Evolutionary conservation across 441 rosid genomes (phyloP).

Genomic region (Manihot esculenta): DNA sequence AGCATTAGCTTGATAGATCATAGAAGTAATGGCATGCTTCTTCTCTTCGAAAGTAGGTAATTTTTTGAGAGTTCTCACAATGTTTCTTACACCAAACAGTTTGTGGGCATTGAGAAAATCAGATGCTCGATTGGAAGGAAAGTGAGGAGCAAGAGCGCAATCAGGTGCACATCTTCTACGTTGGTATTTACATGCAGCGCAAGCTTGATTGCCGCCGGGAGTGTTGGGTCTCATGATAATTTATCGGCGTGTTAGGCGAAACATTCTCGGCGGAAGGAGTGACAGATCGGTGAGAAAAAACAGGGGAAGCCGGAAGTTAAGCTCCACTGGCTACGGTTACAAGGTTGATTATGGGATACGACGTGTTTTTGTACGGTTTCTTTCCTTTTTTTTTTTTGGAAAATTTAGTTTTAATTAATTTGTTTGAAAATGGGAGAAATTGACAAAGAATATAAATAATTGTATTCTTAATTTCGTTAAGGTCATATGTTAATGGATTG

Average conservation of each 20-base stretch:
- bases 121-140: slow-evolving; percentile 57
- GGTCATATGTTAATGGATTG: no score
- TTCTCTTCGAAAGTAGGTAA: slow-evolving; percentile 39
- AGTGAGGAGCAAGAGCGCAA: slow-evolving; percentile 78
- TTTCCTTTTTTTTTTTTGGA: no score
- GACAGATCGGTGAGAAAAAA: no score
- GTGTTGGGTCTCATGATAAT: not conserved
- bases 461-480: no score
- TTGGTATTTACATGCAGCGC: slow-evolving; percentile 87
- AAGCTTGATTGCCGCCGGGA: slow-evolving; percentile 24
- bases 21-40: slow-evolving; percentile 53
- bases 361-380: no score
- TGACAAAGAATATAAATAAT: no score
- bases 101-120: slow-evolving; percentile 77
- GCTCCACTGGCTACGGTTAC: no score
- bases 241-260: not conserved
- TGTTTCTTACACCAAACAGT: slow-evolving; percentile 78
- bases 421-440: no score
- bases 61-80: slow-evolving; percentile 50
- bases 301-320: no score
- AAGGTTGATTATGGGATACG: no score
- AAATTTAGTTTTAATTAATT: no score
- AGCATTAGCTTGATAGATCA: slow-evolving; percentile 70
- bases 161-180: slow-evolving; percentile 73
- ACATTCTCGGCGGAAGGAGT: no score